phyloP scores from a whole-genome alignment of 2,329 filamentous ascomycete species.

The Tolypocladium tundrense region DNA sequence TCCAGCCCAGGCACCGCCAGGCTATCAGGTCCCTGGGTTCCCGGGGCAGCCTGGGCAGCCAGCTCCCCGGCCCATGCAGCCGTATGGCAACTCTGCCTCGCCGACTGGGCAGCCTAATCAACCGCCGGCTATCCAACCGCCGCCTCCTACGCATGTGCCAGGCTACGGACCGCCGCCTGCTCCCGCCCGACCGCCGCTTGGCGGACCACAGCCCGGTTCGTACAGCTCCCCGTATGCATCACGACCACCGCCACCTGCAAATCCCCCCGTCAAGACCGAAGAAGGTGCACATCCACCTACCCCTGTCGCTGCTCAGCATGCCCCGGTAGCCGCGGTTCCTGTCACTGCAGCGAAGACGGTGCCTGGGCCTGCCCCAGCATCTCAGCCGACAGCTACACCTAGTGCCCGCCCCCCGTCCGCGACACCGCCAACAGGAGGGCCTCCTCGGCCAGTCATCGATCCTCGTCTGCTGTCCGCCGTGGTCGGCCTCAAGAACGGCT shows the following conservation, averaged over 20 bases:
- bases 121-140: constrained; percentile 16
- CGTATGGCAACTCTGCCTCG: constrained; percentile 17
- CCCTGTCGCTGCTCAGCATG: background rate
- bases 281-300: constrained; percentile 9
- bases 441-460: constrained; percentile 29
- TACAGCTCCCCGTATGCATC: constrained; percentile 28
- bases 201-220: constrained; percentile 18
- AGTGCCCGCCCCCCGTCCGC: constrained; percentile 9
- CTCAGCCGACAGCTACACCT: constrained; percentile 5
- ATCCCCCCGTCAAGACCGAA: constrained; percentile 17
- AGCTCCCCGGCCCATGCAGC: constrained; percentile 16
- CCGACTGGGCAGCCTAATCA: constrained; percentile 13
- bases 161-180: constrained; percentile 25
- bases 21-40: constrained; percentile 24
- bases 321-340: constrained; percentile 2
- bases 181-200: constrained; percentile 21
- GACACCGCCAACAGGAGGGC: constrained; percentile 14
- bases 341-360: background rate
- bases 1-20: constrained; percentile 20
- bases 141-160: constrained; percentile 22
- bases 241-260: constrained; percentile 19
- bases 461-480: constrained; percentile 31
- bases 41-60: constrained; percentile 17
- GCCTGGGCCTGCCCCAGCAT: constrained; percentile 5
- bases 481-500: constrained; percentile 34